These are phyloP conservation scores for Cercospora sojina DNA, from an alignment of 2,329 filamentous ascomycete genomes.

Conservation along the genomic window DNA sequence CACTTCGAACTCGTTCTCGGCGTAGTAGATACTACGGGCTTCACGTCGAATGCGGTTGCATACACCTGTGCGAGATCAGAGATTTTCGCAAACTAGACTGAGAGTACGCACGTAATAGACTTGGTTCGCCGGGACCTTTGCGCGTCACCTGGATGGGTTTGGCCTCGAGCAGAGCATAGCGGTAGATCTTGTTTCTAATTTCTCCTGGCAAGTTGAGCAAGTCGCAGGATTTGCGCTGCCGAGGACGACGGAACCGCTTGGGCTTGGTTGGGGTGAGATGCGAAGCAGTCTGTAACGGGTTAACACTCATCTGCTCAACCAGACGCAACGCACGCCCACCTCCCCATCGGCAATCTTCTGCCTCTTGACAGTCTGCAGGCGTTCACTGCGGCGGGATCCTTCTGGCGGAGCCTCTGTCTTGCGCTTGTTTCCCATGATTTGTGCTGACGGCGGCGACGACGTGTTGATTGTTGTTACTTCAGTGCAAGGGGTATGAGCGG, in stretches of 20 bases:
- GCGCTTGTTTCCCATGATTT: constrained; percentile 1
- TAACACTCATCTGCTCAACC: neutral
- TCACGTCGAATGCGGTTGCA: constrained; percentile 15
- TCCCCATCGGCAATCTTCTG: constrained; percentile 1
- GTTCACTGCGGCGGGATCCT: constrained; percentile 11
- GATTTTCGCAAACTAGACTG: neutral
- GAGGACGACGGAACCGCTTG: constrained; percentile 17
- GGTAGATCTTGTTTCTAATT: constrained; percentile 18
- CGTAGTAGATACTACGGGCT: constrained; percentile 14
- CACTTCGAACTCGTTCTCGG: constrained; percentile 13
- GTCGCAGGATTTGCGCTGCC: constrained; percentile 14
- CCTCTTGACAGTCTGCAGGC: constrained; percentile 13
- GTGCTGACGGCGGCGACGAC: neutral
- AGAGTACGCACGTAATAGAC: constrained; percentile 2
- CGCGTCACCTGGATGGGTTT: constrained; percentile 1
- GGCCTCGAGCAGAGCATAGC: neutral
- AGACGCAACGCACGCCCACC: neutral
- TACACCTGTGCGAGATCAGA: constrained; percentile 5
- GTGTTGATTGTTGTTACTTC: neutral
- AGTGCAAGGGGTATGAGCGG: neutral
- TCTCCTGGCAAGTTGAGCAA: constrained; percentile 18
- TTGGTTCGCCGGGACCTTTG: constrained; percentile 16
- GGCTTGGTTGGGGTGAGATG: neutral
- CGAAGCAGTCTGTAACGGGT: constrained; percentile 1
- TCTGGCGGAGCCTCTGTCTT: constrained; percentile 2